These are phyloP conservation scores for Scleromitrula shiraiana DNA, from an alignment of 2,329 filamentous ascomycete genomes.

Conservation along the genomic window DNA sequence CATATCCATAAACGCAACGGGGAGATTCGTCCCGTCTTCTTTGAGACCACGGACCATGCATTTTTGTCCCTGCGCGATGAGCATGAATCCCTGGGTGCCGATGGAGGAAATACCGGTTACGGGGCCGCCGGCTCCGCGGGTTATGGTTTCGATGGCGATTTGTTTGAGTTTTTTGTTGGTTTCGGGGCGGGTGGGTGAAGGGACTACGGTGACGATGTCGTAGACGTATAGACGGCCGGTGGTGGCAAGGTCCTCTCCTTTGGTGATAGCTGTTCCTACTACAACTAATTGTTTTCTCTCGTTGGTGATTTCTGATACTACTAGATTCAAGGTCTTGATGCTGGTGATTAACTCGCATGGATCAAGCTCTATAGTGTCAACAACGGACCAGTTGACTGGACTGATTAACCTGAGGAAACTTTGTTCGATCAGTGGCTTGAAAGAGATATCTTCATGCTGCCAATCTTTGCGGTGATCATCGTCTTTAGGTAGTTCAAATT, in stretches of 20 bases:
- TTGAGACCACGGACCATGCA: constrained; percentile 94
- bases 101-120: constrained; percentile 81
- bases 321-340: constrained; percentile 75
- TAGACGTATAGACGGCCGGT: constrained; percentile 83
- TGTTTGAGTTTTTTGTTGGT: constrained; percentile 80
- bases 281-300: constrained; percentile 75
- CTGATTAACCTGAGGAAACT: constrained; percentile 73
- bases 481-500: constrained; percentile 79
- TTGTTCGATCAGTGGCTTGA: constrained; percentile 61
- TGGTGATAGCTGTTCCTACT: constrained; percentile 77
- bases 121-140: constrained; percentile 83
- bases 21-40: constrained; percentile 85
- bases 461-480: constrained; percentile 75
- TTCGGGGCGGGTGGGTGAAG: constrained; percentile 76
- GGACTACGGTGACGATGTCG: constrained; percentile 85
- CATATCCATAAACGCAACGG: constrained; percentile 97
- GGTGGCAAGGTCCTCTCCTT: constrained; percentile 83
- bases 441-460: constrained; percentile 56
- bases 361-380: constrained; percentile 69
- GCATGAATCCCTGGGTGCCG: constrained; percentile 79
- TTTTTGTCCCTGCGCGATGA: constrained; percentile 90
- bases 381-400: constrained; percentile 66
- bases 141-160: constrained; percentile 80
- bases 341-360: constrained; percentile 70
- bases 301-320: constrained; percentile 85